Evolutionary conservation across 2,329 filamentous ascomycete genomes (phyloP).

Genomic region (Capronia epimyces): DNA sequence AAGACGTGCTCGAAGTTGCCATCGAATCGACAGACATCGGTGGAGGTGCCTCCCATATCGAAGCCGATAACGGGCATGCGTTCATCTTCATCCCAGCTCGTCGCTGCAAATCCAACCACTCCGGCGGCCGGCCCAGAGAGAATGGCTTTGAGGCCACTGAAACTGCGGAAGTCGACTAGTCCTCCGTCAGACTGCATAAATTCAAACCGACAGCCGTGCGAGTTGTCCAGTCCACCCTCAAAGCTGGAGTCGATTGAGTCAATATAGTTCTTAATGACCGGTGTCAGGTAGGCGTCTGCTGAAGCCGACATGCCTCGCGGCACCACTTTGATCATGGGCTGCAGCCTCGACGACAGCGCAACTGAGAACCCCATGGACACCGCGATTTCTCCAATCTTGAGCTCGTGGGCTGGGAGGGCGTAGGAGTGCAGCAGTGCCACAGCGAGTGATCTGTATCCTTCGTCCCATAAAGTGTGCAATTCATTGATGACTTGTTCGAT

Average conservation of each 20-base stretch:
- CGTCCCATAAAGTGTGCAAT: slow-evolving; percentile 39
- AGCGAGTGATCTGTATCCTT: slow-evolving; percentile 15
- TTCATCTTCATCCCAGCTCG: slow-evolving; percentile 70
- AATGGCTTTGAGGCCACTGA: slow-evolving; percentile 79
- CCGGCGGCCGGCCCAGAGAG: slow-evolving; percentile 84
- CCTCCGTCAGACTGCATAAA: slow-evolving; percentile 89
- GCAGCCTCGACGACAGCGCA: slow-evolving; percentile 71
- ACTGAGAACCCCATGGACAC: slow-evolving; percentile 67
- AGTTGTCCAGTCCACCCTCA: slow-evolving; percentile 61
- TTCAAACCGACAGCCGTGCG: slow-evolving; percentile 73
- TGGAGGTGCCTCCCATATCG: slow-evolving; percentile 83
- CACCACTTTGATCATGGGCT: slow-evolving; percentile 86
- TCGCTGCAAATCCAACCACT: slow-evolving; percentile 59
- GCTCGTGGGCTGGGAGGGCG: slow-evolving; percentile 81
- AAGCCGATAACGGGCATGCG: slow-evolving; percentile 81
- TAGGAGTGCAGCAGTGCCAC: slow-evolving; percentile 65
- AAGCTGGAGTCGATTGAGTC: slow-evolving; percentile 31
- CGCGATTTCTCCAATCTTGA: slow-evolving; percentile 67
- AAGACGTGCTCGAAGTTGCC: slow-evolving; percentile 81
- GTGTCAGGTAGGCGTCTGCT: slow-evolving; percentile 73
- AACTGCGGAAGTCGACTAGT: slow-evolving; percentile 43
- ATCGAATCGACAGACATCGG: slow-evolving; percentile 75
- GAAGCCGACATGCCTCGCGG: slow-evolving; percentile 72
- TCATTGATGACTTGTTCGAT: slow-evolving; percentile 7
- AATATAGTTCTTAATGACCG: slow-evolving; percentile 71